These are phyloP conservation scores for Saksenaea oblongispora DNA, from an alignment of 371 early-diverging fungal genomes.

Conservation along the genomic window DNA sequence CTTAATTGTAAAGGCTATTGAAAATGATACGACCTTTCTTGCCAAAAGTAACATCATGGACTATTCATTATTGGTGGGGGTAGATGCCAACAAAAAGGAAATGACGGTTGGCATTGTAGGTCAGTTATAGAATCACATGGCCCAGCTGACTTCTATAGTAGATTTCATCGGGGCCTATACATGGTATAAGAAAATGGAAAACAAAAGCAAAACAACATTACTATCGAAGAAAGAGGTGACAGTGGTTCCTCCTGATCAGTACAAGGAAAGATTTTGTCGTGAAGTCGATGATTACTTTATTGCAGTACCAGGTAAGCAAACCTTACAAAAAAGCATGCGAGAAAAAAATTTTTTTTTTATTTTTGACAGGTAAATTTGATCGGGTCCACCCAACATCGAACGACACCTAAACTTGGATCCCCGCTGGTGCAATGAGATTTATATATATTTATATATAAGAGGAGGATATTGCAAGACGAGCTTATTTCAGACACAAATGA, in stretches of 20 bases:
- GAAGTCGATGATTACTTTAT: conserved; percentile 87
- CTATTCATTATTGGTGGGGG: conserved; percentile 88
- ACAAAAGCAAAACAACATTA: conserved; percentile 85
- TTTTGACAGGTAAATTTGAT: conserved; percentile 33
- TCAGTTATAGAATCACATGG: conserved; percentile 17
- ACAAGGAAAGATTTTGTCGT: conserved; percentile 82
- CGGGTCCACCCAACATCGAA: conserved; percentile 12
- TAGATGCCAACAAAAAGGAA: conserved; percentile 78
- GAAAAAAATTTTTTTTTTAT: background rate
- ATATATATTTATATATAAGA: background rate
- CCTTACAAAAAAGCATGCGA: background rate
- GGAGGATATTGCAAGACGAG: background rate
- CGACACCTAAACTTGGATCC: conserved; percentile 3
- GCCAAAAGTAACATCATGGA: conserved; percentile 91
- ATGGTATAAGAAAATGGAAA: conserved; percentile 93
- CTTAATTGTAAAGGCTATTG: conserved; percentile 71
- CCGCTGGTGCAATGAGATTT: background rate
- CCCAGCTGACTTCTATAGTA: conserved; percentile 11
- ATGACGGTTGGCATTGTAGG: conserved; percentile 89
- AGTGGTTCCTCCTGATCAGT: conserved; percentile 88
- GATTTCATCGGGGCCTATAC: conserved; percentile 95
- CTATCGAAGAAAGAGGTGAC: conserved; percentile 81
- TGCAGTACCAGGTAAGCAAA: conserved; percentile 64
- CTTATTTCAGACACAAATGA: background rate
- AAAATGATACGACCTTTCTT: conserved; percentile 86